Evolutionary conservation across 176 grass and related monocot species (phyloP).

Genomic region (Avena atlantica): DNA sequence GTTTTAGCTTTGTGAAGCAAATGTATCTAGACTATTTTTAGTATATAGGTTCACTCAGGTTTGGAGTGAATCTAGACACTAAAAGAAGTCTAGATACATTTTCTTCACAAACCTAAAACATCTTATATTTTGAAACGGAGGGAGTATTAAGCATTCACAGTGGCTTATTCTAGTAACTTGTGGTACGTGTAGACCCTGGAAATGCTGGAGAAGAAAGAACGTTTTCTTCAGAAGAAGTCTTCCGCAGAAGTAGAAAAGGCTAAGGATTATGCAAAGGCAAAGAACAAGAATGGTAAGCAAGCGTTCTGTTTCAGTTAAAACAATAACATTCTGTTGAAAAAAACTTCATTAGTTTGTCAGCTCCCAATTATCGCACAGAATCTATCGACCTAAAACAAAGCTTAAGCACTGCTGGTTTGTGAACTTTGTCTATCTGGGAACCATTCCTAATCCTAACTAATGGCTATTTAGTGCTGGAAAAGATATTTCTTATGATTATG

Average conservation of each 20-base stretch:
- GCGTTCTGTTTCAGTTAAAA: not conserved
- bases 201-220: constrained; percentile 74
- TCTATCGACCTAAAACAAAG: not conserved
- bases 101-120: too few relatives aligned
- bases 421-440: not conserved
- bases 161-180: not conserved
- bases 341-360: constrained; percentile 19
- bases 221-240: constrained; percentile 67
- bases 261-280: constrained; percentile 72
- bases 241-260: constrained; percentile 65
- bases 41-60: too few relatives aligned
- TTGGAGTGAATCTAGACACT: too few relatives aligned
- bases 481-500: not conserved
- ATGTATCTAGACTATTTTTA: too few relatives aligned
- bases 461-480: not conserved
- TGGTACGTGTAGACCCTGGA: constrained; percentile 49
- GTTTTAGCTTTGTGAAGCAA: too few relatives aligned
- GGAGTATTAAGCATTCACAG: not conserved
- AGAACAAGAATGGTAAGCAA: constrained; percentile 70
- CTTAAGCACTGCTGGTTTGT: constrained; percentile 4
- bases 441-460: not conserved
- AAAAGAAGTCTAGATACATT: too few relatives aligned
- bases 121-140: too few relatives aligned
- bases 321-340: not conserved
- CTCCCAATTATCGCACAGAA: not conserved